phyloP scores from a whole-genome alignment of 768 basidiomycete genomes.

The Cubamyces lactineus region DNA sequence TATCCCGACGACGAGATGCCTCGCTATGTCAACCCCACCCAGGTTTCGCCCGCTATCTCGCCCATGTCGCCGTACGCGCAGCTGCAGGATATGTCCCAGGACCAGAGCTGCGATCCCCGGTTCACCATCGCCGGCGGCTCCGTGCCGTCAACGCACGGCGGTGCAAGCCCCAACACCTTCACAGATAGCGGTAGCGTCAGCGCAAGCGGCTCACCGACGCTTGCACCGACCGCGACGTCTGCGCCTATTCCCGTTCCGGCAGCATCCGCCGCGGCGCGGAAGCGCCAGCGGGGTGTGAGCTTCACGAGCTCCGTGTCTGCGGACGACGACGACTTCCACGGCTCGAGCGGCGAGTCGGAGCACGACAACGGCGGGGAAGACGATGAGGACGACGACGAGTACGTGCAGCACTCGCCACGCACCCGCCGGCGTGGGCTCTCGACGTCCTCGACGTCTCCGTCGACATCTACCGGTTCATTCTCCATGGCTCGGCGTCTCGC shows the following conservation, averaged over 20 bases:
- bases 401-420: slow-evolving; percentile 19
- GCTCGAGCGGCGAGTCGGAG: slow-evolving; percentile 23
- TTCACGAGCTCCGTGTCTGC: slow-evolving; percentile 23
- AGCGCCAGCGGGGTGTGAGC: slow-evolving; percentile 24
- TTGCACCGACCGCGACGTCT: slow-evolving; percentile 3
- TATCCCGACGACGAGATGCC: slow-evolving; percentile 21
- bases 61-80: slow-evolving; percentile 20
- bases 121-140: slow-evolving; percentile 18
- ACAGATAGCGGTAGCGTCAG: slow-evolving; percentile 16
- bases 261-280: slow-evolving; percentile 2
- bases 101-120: slow-evolving; percentile 27
- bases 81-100: slow-evolving; percentile 18
- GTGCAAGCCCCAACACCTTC: slow-evolving; percentile 1
- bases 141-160: neutral
- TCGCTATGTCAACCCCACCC: slow-evolving; percentile 27
- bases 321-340: slow-evolving; percentile 11
- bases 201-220: slow-evolving; percentile 19
- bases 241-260: slow-evolving; percentile 18
- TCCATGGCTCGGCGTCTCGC: slow-evolving; percentile 43
- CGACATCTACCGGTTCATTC: slow-evolving; percentile 15
- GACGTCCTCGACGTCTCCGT: slow-evolving; percentile 14
- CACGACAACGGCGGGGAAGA: slow-evolving; percentile 19
- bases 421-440: slow-evolving; percentile 13
- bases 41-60: slow-evolving; percentile 25
- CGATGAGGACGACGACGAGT: slow-evolving; percentile 27